Percentiles rank a stretch among this genome's conserved stretches.
Evolutionary conservation across 257 asterid genomes (phyloP).

Genomic region (Hygrophila difformis): DNA sequence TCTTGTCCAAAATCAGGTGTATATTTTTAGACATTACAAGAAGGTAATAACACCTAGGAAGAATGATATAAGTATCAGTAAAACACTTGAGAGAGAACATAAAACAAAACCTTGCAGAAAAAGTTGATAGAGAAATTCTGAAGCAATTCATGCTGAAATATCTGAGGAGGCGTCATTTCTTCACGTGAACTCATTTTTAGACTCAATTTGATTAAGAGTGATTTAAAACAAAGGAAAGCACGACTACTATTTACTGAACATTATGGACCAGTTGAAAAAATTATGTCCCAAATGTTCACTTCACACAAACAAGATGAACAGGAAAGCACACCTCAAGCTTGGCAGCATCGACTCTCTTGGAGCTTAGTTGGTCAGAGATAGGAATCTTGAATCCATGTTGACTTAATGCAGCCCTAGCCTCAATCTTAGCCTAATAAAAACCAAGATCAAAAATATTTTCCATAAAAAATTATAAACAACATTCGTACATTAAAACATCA

Average conservation of each 20-base stretch:
- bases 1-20: no score
- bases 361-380: slow-evolving; percentile 56
- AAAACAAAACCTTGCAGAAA: slow-evolving; percentile 82
- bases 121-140: slow-evolving; percentile 90
- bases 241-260: no score
- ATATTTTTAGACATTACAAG: not conserved
- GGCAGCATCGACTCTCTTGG: slow-evolving; percentile 69
- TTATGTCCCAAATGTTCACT: no score
- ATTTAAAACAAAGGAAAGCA: no score
- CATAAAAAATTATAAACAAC: not conserved
- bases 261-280: no score
- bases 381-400: slow-evolving; percentile 83
- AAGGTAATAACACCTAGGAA: not conserved
- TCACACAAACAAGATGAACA: not conserved
- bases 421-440: slow-evolving; percentile 71
- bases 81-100: not conserved
- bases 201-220: no score
- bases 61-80: not conserved
- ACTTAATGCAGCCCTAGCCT: slow-evolving; percentile 43
- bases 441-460: slow-evolving; percentile 16
- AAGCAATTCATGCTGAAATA: slow-evolving; percentile 96
- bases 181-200: no score
- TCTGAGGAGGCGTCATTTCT: slow-evolving; percentile 57
- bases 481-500: not conserved
- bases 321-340: slow-evolving; percentile 58